phyloP scores from a whole-genome alignment of 805 yeast species.

The Candida cerambycidarum region DNA sequence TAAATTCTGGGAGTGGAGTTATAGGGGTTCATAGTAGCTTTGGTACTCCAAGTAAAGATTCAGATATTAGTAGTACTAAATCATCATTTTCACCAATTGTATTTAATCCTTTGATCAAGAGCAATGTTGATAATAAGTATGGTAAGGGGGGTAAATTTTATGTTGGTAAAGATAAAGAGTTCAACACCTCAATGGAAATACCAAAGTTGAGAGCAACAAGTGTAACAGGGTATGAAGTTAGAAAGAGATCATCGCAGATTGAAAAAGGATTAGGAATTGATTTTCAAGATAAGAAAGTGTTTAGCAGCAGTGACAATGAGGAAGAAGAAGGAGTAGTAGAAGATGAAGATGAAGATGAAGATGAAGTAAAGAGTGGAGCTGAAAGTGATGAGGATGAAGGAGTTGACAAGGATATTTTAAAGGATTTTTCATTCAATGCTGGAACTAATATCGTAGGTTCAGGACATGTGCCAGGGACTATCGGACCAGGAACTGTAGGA shows the following conservation, averaged over 20 bases:
- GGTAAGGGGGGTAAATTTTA: constrained; percentile 89
- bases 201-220: constrained; percentile 34
- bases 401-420: constrained; percentile 21
- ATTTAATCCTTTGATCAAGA: constrained; percentile 77
- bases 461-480: constrained; percentile 2
- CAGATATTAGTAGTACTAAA: constrained; percentile 11
- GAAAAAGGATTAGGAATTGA: constrained; percentile 16
- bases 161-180: constrained; percentile 42
- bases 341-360: constrained; percentile 7
- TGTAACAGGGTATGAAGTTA: constrained; percentile 27
- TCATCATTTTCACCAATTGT: constrained; percentile 81
- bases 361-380: constrained; percentile 3
- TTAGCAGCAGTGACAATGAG: constrained; percentile 13
- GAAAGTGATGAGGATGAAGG: constrained; percentile 43
- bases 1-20: not conserved
- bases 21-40: not conserved
- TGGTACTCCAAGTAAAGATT: constrained; percentile 5
- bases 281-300: constrained; percentile 12
- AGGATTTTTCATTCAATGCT: constrained; percentile 10
- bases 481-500: constrained; percentile 6
- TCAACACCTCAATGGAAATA: constrained; percentile 20
- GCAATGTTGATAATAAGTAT: constrained; percentile 80
- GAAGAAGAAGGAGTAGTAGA: too few relatives aligned
- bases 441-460: not conserved
- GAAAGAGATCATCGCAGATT: constrained; percentile 4